These are phyloP conservation scores for Thraustochytrium striatum DNA, from an alignment of 352 stramenopile species.

Conservation along the genomic window DNA sequence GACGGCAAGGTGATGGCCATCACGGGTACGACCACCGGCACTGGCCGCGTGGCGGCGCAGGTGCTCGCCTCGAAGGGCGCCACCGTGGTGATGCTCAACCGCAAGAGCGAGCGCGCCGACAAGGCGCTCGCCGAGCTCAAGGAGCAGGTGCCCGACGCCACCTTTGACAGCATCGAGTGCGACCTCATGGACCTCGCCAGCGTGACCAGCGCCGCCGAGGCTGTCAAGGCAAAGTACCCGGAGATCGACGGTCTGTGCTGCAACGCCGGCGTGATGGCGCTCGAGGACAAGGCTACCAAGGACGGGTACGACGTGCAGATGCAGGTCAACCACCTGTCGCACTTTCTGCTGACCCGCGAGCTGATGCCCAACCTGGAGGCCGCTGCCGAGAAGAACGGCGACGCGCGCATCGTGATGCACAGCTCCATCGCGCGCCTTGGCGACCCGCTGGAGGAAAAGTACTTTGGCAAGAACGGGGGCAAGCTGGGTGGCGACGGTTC, in stretches of 20 bases:
- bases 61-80: conserved; percentile 52
- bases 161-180: conserved; percentile 56
- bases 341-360: conserved; percentile 60
- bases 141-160: neutral
- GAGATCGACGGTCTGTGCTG: conserved; percentile 3
- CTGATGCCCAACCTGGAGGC: conserved; percentile 54
- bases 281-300: conserved; percentile 54
- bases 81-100: conserved; percentile 57
- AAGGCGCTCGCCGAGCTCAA: conserved; percentile 50
- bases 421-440: neutral
- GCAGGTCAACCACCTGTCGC: conserved; percentile 61
- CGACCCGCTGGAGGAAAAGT: conserved; percentile 1
- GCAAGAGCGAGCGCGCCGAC: conserved; percentile 51
- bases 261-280: conserved; percentile 59
- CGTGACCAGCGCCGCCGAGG: conserved; percentile 53
- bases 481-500: neutral
- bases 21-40: conserved; percentile 58
- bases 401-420: conserved; percentile 49
- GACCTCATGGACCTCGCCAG: conserved; percentile 58
- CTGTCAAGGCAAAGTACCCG: conserved; percentile 40
- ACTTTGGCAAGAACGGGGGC: neutral
- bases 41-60: conserved; percentile 54
- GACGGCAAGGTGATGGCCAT: conserved; percentile 59
- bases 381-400: conserved; percentile 57
- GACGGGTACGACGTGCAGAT: conserved; percentile 64